Conservation (phyloP, 192 early-diverging fungal genomes). For the Linnemannia elongata region DNA sequence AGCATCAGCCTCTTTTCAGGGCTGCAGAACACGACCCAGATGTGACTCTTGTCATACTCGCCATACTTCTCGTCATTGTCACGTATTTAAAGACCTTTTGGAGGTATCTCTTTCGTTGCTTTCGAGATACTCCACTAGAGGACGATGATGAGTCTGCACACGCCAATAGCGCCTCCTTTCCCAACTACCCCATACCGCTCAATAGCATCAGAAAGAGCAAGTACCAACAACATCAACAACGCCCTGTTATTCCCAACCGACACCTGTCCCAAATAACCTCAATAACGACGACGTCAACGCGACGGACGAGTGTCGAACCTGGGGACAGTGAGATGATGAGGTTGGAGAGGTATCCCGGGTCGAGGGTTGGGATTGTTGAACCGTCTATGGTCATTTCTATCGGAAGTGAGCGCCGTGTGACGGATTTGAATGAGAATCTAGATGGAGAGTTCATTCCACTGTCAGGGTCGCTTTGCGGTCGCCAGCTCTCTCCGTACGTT, state of each 20-base stretch:
- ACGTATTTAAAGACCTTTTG: background rate
- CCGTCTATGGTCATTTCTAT: background rate
- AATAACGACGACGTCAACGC: too few species aligned
- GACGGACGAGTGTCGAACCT: background rate
- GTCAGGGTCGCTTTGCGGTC: background rate
- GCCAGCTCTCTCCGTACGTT: too few species aligned
- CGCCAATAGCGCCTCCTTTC: background rate
- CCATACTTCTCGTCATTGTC: background rate
- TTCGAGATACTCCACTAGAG: background rate
- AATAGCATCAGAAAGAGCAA: too few species aligned
- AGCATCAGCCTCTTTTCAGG: background rate
- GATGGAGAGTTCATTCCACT: background rate
- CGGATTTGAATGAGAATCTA: background rate
- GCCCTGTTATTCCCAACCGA: background rate
- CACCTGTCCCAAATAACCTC: background rate
- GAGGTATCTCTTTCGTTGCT: background rate
- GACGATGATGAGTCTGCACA: background rate
- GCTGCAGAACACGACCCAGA: conserved; percentile 7
- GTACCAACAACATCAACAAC: too few species aligned
- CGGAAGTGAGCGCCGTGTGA: background rate
- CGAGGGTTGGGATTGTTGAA: background rate
- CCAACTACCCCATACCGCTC: too few species aligned
- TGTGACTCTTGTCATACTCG: background rate
- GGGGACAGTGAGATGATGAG: background rate
- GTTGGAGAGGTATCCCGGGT: background rate